Evolutionary conservation across 1,139 yeast species (phyloP).

Genomic region (Geotrichum siamense): DNA sequence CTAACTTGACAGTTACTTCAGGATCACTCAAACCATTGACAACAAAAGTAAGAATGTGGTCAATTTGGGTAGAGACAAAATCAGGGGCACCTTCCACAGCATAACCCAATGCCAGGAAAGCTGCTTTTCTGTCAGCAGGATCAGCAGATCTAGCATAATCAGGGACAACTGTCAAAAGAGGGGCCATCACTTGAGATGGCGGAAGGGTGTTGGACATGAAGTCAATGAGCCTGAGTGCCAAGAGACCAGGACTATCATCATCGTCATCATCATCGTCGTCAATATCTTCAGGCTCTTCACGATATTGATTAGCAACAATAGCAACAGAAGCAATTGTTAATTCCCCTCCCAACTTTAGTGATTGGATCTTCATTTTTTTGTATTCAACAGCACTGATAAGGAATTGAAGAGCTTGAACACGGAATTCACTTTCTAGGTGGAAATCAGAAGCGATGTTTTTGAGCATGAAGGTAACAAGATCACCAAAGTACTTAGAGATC

Average conservation of each 20-base stretch:
- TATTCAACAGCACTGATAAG: slow-evolving; percentile 74
- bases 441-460: slow-evolving; percentile 61
- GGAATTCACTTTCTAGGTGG: slow-evolving; percentile 67
- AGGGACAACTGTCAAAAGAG: slow-evolving; percentile 65
- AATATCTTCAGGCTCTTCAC: slow-evolving; percentile 54
- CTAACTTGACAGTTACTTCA: slow-evolving; percentile 71
- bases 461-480: slow-evolving; percentile 63
- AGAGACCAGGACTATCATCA: slow-evolving; percentile 70
- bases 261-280: slow-evolving; percentile 86
- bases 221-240: slow-evolving; percentile 76
- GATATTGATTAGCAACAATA: slow-evolving; percentile 71
- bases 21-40: slow-evolving; percentile 71
- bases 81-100: slow-evolving; percentile 94
- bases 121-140: slow-evolving; percentile 81
- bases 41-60: slow-evolving; percentile 63
- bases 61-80: slow-evolving; percentile 67
- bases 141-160: slow-evolving; percentile 56
- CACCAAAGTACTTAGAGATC: slow-evolving; percentile 68
- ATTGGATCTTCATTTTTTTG: slow-evolving; percentile 46
- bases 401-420: slow-evolving; percentile 80
- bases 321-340: slow-evolving; percentile 67
- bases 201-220: slow-evolving; percentile 78
- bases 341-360: slow-evolving; percentile 71
- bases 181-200: slow-evolving; percentile 82
- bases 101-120: slow-evolving; percentile 70